Evolutionary conservation across 202 grass and related monocot species (phyloP).

Genomic region (Elaeis oleifera): DNA sequence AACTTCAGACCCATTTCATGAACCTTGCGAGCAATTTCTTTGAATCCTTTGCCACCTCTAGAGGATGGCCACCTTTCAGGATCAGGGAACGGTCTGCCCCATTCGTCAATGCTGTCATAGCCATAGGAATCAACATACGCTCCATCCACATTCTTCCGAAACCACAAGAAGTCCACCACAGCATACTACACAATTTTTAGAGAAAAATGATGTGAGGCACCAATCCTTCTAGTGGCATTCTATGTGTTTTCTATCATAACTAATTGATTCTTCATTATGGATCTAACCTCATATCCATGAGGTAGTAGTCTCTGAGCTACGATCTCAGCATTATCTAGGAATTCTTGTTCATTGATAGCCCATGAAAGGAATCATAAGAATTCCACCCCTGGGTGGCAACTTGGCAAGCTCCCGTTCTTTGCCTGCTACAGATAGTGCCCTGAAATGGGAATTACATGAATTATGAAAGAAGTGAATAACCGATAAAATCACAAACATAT

Average conservation of each 20-base stretch:
- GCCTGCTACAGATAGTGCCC: conserved; percentile 5
- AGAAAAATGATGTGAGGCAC: neutral
- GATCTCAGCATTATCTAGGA: conserved; percentile 62
- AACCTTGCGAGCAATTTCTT: conserved; percentile 52
- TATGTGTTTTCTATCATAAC: too few relatives aligned
- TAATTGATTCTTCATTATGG: neutral
- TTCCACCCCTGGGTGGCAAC: conserved; percentile 81
- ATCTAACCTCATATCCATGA: conserved; percentile 69
- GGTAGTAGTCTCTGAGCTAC: conserved; percentile 52
- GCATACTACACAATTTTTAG: conserved; percentile 39
- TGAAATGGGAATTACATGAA: too few relatives aligned
- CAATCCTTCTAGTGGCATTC: too few relatives aligned
- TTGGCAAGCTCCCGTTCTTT: conserved; percentile 25
- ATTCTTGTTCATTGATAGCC: conserved; percentile 56
- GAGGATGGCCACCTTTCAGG: conserved; percentile 71
- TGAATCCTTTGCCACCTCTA: conserved; percentile 46
- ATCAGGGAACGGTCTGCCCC: conserved; percentile 80
- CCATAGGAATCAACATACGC: conserved; percentile 61
- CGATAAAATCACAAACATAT: too few relatives aligned
- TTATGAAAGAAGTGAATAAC: too few relatives aligned
- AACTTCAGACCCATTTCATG: conserved; percentile 88
- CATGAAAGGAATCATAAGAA: conserved; percentile 91
- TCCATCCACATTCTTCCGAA: conserved; percentile 59
- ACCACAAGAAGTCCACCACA: conserved; percentile 87
- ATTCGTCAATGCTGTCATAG: conserved; percentile 66